Evolutionary conservation across 2,329 filamentous ascomycete species (phyloP).

Genomic region (Pestalotiopsis sp.): DNA sequence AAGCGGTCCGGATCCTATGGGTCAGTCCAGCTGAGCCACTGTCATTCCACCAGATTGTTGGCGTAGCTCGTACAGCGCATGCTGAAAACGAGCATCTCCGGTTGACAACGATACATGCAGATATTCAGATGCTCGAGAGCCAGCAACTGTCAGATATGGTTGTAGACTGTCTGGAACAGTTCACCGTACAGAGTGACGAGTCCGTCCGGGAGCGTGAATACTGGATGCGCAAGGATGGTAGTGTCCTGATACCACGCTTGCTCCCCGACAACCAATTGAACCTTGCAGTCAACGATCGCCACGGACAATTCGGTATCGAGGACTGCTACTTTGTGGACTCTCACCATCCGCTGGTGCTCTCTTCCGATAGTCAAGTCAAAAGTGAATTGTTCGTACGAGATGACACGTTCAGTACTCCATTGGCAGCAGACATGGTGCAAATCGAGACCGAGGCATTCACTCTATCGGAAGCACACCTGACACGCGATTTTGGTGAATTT

Average conservation of each 20-base stretch:
- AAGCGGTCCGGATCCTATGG: conserved; percentile 16
- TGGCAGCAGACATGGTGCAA: too few species aligned
- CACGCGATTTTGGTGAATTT: too few species aligned
- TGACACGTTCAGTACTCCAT: too few species aligned
- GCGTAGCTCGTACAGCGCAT: conserved; percentile 22
- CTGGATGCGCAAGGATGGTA: conserved; percentile 9
- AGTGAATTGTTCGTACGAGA: too few species aligned
- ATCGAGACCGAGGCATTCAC: too few species aligned
- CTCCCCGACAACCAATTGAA: conserved; percentile 5
- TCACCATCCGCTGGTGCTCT: too few species aligned
- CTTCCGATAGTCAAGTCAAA: too few species aligned
- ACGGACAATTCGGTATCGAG: not conserved
- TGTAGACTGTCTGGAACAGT: not conserved
- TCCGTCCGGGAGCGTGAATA: conserved; percentile 19
- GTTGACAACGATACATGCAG: conserved; percentile 18
- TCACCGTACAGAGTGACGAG: not conserved
- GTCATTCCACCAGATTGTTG: conserved; percentile 20
- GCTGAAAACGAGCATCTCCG: conserved; percentile 21
- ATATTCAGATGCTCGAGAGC: conserved; percentile 2
- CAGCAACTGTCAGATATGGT: not conserved
- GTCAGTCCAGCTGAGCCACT: conserved; percentile 15
- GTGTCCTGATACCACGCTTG: conserved; percentile 20
- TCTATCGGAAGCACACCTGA: too few species aligned
- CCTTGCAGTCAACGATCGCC: not conserved
- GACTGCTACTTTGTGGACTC: too few species aligned